These are phyloP conservation scores for Penicillium sp. DNA, from an alignment of 2,329 filamentous ascomycete genomes.

Conservation along the genomic window DNA sequence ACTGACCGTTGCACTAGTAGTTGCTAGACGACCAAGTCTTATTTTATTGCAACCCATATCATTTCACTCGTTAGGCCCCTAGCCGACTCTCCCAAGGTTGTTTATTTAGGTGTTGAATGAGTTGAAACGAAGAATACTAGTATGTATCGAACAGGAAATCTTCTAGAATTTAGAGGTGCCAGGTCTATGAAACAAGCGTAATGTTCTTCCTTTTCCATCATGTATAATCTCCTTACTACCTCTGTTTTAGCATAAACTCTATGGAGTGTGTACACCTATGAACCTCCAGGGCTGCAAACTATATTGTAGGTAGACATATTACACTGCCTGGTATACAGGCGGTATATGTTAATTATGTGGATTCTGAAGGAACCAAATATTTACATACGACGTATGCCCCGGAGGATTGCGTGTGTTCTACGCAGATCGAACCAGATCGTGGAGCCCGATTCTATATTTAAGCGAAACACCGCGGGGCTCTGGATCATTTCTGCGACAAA, in stretches of 20 bases:
- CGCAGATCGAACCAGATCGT: not conserved
- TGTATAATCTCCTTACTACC: too few relatives aligned
- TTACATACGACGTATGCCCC: not conserved
- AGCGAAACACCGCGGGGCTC: conserved; percentile 9
- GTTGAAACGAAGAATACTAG: not conserved
- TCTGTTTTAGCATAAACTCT: not conserved
- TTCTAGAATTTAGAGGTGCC: not conserved
- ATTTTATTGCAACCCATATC: not conserved
- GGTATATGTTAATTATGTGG: not conserved
- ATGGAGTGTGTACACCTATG: too few relatives aligned
- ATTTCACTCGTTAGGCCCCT: not conserved
- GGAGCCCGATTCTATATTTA: conserved; percentile 15
- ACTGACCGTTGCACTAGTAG: not conserved
- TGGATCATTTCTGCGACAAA: conserved; percentile 7
- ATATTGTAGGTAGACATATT: not conserved
- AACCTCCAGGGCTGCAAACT: not conserved
- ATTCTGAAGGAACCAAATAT: not conserved
- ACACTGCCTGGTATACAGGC: not conserved
- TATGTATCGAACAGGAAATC: not conserved
- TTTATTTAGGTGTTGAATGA: not conserved
- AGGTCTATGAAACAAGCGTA: not conserved
- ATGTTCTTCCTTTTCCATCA: not conserved
- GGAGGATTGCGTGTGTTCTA: not conserved
- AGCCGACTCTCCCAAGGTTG: not conserved
- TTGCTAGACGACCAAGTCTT: not conserved